Conservation (phyloP, 2,329 filamentous ascomycete genomes). For the Pseudogymnoascus sp. region DNA sequence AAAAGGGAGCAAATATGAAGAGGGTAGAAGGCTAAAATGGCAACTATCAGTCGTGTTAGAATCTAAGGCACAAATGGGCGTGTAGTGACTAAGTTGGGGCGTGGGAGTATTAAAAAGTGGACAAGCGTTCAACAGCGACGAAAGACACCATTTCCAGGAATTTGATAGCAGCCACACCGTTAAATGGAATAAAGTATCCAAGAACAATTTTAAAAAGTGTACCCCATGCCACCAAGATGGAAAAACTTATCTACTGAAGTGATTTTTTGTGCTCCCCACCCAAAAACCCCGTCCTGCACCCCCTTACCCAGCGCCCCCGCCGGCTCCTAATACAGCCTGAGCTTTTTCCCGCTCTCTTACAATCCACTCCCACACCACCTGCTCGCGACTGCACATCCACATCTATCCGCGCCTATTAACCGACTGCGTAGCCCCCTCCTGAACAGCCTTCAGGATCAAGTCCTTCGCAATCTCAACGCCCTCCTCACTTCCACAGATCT, state of each 20-base stretch:
- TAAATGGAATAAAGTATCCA: neutral
- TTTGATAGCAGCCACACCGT: neutral
- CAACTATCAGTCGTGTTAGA: neutral
- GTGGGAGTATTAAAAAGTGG: neutral
- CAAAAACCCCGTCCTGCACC: neutral
- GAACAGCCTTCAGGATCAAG: constrained; percentile 77
- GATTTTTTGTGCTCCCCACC: neutral
- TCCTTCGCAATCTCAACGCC: constrained; percentile 82
- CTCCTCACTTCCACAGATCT: constrained; percentile 71
- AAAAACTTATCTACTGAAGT: neutral
- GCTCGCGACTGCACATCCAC: neutral
- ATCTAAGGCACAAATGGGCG: too few species aligned
- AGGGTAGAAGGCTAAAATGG: neutral
- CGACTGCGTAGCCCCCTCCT: constrained; percentile 38
- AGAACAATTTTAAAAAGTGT: neutral
- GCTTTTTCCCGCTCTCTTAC: constrained; percentile 2
- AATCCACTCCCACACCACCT: neutral
- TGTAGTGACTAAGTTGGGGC: too few species aligned
- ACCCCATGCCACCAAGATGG: neutral
- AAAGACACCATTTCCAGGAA: neutral
- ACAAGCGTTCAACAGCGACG: neutral
- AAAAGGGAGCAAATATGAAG: neutral
- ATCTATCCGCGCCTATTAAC: constrained; percentile 4
- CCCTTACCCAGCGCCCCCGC: neutral
- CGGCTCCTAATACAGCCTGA: neutral